phyloP scores from a whole-genome alignment of 257 asterid species.

The Scutellaria minor region DNA sequence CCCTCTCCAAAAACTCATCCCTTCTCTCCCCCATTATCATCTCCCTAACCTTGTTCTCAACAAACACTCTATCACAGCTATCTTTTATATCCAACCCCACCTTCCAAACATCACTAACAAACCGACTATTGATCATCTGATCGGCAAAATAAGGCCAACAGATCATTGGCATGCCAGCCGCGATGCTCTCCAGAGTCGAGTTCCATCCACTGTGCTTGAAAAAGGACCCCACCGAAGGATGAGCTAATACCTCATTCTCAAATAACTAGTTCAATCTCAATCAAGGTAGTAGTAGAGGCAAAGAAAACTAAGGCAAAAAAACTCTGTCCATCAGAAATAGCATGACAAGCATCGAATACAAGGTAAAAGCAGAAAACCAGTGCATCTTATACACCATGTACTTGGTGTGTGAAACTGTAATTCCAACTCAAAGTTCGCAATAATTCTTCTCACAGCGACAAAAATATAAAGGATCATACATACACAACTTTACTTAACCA shows the following conservation, averaged over 20 bases:
- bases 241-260: slow-evolving; percentile 44
- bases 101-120: slow-evolving; percentile 56
- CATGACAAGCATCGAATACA: not conserved
- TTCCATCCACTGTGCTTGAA: slow-evolving; percentile 69
- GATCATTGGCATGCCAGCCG: slow-evolving; percentile 55
- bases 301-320: not conserved
- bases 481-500: not conserved
- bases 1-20: slow-evolving; percentile 49
- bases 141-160: slow-evolving; percentile 61
- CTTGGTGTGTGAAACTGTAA: not conserved
- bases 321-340: not conserved
- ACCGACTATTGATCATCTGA: slow-evolving; percentile 61
- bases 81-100: slow-evolving; percentile 69
- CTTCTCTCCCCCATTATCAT: slow-evolving; percentile 55
- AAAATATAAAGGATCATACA: not conserved
- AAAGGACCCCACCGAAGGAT: slow-evolving; percentile 42
- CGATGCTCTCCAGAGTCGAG: slow-evolving; percentile 52
- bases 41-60: slow-evolving; percentile 58
- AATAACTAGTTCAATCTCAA: slow-evolving; percentile 7
- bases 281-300: not conserved
- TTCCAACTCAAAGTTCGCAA: not conserved
- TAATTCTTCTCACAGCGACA: not conserved
- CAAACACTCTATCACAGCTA: slow-evolving; percentile 45
- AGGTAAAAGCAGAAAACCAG: not conserved
- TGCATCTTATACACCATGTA: slow-evolving; percentile 1